Evolutionary conservation across 306 rosid genomes (phyloP).

Genomic region (Medicago arabica): DNA sequence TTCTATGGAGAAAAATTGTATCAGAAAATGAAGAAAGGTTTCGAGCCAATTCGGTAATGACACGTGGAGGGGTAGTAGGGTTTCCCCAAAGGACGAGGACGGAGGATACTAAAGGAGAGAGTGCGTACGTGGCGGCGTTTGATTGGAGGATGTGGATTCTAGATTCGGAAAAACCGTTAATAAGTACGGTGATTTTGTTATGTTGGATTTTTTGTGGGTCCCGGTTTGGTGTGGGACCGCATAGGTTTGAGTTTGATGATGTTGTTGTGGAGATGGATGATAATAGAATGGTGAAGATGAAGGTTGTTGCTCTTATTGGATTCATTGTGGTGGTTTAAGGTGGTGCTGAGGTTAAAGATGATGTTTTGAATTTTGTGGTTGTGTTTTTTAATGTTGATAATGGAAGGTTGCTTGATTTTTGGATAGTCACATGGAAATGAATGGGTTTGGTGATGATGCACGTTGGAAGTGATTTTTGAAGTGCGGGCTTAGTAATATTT

Average conservation of each 20-base stretch:
- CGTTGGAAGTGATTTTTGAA: not conserved
- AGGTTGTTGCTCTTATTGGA: not conserved
- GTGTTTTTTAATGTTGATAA: not conserved
- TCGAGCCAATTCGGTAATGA: slow-evolving; percentile 41
- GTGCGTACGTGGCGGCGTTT: slow-evolving; percentile 63
- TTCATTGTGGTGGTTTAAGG: slow-evolving; percentile 46
- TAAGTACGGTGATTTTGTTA: slow-evolving; percentile 72
- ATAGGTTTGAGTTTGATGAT: slow-evolving; percentile 34
- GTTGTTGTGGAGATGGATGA: not conserved
- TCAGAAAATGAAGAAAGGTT: slow-evolving; percentile 54
- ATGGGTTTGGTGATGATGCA: slow-evolving; percentile 9
- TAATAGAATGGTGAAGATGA: slow-evolving; percentile 17
- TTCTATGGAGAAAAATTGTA: slow-evolving; percentile 56
- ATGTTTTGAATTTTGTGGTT: not conserved
- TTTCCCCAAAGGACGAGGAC: slow-evolving; percentile 91
- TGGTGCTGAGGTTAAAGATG: not conserved
- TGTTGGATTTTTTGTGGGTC: slow-evolving; percentile 51
- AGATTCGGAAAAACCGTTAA: slow-evolving; percentile 82
- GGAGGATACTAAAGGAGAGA: slow-evolving; percentile 66
- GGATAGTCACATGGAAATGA: not conserved
- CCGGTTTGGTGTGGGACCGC: slow-evolving; percentile 38
- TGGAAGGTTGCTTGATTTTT: slow-evolving; percentile 2
- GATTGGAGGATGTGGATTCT: slow-evolving; percentile 85
- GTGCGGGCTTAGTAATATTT: not conserved
- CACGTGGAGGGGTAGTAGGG: slow-evolving; percentile 61